Evolutionary conservation across 1,284 basidiomycete genomes (phyloP).

Genomic region (Flammula alnicola): DNA sequence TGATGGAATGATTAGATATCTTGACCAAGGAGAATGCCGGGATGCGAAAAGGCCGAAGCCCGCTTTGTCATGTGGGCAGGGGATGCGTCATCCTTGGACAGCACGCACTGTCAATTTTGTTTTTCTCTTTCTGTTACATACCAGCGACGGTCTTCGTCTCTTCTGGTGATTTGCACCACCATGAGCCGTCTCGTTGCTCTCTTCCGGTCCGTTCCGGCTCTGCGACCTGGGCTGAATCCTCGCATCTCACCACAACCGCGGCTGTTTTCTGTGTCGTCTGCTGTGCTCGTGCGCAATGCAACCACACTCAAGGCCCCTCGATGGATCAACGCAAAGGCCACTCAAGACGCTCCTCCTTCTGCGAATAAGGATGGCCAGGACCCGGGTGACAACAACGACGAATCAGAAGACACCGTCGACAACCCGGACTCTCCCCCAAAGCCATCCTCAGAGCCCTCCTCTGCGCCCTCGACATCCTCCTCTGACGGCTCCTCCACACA

Average conservation of each 20-base stretch:
- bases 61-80: no score
- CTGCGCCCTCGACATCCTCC: conserved; percentile 23
- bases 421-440: conserved; percentile 1
- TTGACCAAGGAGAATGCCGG: no score
- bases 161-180: no score
- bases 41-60: no score
- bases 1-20: no score
- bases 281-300: conserved; percentile 16
- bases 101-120: no score
- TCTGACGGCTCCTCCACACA: conserved; percentile 22
- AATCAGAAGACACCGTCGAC: not conserved
- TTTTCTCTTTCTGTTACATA: no score
- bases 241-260: conserved; percentile 6
- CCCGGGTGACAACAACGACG: conserved; percentile 21
- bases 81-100: no score
- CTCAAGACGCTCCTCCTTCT: conserved; percentile 15
- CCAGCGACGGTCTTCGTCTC: no score
- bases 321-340: conserved; percentile 40
- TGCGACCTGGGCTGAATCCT: conserved; percentile 11
- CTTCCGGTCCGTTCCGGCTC: conserved; percentile 17
- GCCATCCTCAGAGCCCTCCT: conserved; percentile 22
- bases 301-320: conserved; percentile 31
- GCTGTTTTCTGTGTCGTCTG: conserved; percentile 19
- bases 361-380: conserved; percentile 26
- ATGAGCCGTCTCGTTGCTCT: conserved; percentile 22